Base-by-base conservation (phyloP, 768 basidiomycete genomes). In the Tephrocybe sp. region DNA sequence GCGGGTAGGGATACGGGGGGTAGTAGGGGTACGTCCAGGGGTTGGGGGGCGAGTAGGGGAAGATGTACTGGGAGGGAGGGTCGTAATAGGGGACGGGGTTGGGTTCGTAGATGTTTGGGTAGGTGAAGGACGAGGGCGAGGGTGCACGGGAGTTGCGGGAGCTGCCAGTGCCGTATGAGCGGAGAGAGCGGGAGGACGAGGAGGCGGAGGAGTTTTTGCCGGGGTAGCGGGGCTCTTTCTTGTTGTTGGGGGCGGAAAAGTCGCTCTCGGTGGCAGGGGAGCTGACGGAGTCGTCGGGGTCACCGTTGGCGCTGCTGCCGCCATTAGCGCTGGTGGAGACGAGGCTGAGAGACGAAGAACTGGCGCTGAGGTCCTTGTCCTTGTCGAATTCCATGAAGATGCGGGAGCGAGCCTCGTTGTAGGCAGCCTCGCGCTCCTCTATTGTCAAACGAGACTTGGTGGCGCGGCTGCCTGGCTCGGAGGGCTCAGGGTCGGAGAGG, bases 341-440 rank as follows among this genome's bases (percentile, higher is more conserved):
- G 47, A 86, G 75, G 58, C 88, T 88, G 42, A 84, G 71, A 18
- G 86, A 83, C 6, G 90, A 89, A 8, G 88, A 89, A 62, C 86
- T 87, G 7, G 87, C 82, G 63, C 83, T 90, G 68, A 84, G 76
- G 56, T 88, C 85, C 58, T 81, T 84, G 36, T 84, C 85, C 59
- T 85, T 86, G 64, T 89, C 79, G 58, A 91, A 90, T 57, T 71
- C 85, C 81, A 89, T 86, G 71, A 93, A 93, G 58, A 93, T 93
- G 50, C 91, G 81, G 32, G 83, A 86, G 40, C 92, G 82, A 24
- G 91, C 91, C 67, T 90, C 85, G 47, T 89, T 88, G 59, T 93
- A 93, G n/a, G 90, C 92, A 0, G 88, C 92, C 62, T 89, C 90
- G 26, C 91, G 86, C 65, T 93, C 85, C 61, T 89, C 87, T 20